Base-by-base conservation (phyloP, 1,284 basidiomycete genomes). In the Anthracocystis walkeri region DNA sequence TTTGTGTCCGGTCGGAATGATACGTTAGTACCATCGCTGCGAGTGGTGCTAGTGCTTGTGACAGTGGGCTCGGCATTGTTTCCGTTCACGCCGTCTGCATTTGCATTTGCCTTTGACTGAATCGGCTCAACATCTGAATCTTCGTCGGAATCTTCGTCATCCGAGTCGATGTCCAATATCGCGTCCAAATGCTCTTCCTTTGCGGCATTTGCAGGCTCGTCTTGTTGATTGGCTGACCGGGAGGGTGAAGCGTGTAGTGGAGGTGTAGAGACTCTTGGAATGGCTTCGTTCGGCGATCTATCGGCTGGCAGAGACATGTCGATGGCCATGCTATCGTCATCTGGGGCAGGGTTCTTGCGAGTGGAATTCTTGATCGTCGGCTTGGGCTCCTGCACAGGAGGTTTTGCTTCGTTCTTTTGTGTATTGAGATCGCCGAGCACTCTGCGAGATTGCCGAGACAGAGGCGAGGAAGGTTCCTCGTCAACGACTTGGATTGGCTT, bases 191-290 rank as follows among this genome's bases (percentile, higher is more conserved):
- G 23, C 11, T 54, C 45, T 3, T 18, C 38, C 25, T 55, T 45
- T 6, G 40, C 14, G 10, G 33, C 14, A 33, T 57, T 16, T 3
- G 38, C 25, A 38, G 35, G 16, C 18, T 57, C 21, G 8, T 60
- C 23, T 3, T 58, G 20, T 3, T 33, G 56, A 11, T 50, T 20
- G 16, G 25, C 46, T 5, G 38, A 25, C 18, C 64, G 65, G 23
- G 48, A 56, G 20, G 63, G 63, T 10, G 72, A 65, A 5, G 62
- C 49, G 10, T 49, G 38, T 2, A 29, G 20, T 31, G 73, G 72
- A n/a, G 72, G 73, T 14, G 73, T 75, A 1, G 73, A 75, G 29
- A 67, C 73, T 29, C 73, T 51, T 3, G 73, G 73, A n/a, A 67
- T 49, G n/a, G 21, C 20, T 25, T 57, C 50, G n/a, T 53, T 54